Conservation (phyloP, 495 filamentous ascomycete genomes). For the Geoglossum glabrum region DNA sequence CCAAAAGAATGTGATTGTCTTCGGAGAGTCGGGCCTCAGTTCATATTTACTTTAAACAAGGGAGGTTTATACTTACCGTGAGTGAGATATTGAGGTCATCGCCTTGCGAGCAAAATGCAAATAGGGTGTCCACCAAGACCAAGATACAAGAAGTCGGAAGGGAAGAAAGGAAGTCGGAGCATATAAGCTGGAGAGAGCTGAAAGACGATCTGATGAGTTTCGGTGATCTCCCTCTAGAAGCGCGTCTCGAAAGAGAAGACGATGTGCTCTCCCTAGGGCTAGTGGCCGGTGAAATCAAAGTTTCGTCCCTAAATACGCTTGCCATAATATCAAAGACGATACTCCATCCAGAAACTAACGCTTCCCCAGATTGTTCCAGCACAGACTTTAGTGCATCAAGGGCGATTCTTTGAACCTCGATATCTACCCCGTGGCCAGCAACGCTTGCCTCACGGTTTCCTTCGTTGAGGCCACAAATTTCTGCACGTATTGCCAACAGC, state of each 20-base stretch:
- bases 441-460: slow-evolving; percentile 27
- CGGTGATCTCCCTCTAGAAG: slow-evolving; percentile 37
- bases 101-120: slow-evolving; percentile 65
- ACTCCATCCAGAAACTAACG: slow-evolving; percentile 62
- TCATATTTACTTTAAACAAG: background rate
- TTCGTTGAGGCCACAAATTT: slow-evolving; percentile 30
- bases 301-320: slow-evolving; percentile 47
- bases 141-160: slow-evolving; percentile 62
- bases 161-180: slow-evolving; percentile 74
- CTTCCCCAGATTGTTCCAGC: slow-evolving; percentile 76
- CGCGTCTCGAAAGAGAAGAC: slow-evolving; percentile 2
- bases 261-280: background rate
- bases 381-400: slow-evolving; percentile 65
- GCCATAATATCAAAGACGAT: slow-evolving; percentile 68
- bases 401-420: slow-evolving; percentile 65
- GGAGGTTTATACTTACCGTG: slow-evolving; percentile 41
- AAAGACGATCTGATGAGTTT: slow-evolving; percentile 70
- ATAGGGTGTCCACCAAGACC: slow-evolving; percentile 71
- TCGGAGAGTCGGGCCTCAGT: slow-evolving; percentile 1
- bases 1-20: slow-evolving; percentile 88
- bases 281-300: slow-evolving; percentile 10
- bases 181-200: slow-evolving; percentile 72
- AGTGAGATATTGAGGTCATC: slow-evolving; percentile 92
- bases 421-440: slow-evolving; percentile 35
- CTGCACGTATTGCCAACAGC: slow-evolving; percentile 42